Percentiles rank a stretch among this genome's conserved stretches.
phyloP scores from a whole-genome alignment of 2,329 filamentous ascomycete genomes.

The Pyricularia pennisetigena region DNA sequence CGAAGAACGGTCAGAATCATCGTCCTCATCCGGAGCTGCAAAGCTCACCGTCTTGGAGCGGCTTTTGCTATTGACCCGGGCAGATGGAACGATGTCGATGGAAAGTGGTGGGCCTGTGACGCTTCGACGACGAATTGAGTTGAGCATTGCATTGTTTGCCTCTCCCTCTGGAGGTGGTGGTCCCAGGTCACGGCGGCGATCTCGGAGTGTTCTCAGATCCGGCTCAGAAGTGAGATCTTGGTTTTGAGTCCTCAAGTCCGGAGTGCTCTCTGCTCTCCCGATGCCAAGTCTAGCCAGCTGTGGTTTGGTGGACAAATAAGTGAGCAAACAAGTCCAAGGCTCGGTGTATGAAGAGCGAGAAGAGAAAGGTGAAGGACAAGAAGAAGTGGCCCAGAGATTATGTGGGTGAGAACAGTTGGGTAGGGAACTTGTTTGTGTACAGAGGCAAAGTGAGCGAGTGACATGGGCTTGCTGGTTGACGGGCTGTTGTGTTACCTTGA shows the following conservation, averaged over 20 bases:
- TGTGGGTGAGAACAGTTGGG: neutral
- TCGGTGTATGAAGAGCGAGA: neutral
- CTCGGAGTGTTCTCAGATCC: constrained; percentile 12
- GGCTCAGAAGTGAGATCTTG: constrained; percentile 7
- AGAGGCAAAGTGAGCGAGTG: neutral
- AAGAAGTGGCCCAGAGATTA: constrained; percentile 1
- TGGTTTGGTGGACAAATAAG: neutral
- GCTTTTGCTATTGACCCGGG: constrained; percentile 6
- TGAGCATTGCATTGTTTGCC: constrained; percentile 14
- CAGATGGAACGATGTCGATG: constrained; percentile 20
- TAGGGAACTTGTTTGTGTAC: neutral
- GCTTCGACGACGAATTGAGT: constrained; percentile 12
- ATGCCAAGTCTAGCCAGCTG: constrained; percentile 19
- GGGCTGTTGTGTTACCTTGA: constrained; percentile 36
- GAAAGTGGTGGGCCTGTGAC: constrained; percentile 16
- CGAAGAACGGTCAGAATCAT: constrained; percentile 33
- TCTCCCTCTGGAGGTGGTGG: constrained; percentile 11
- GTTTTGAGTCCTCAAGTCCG: constrained; percentile 7
- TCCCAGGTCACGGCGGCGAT: constrained; percentile 14
- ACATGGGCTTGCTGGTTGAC: neutral
- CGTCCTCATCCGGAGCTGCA: constrained; percentile 20
- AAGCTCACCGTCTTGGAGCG: constrained; percentile 28
- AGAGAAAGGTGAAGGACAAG: constrained; percentile 1
- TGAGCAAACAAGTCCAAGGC: constrained; percentile 1
- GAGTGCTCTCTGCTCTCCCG: constrained; percentile 5